Conservation (phyloP, 257 asterid species). For the Penstemon newberryi region DNA sequence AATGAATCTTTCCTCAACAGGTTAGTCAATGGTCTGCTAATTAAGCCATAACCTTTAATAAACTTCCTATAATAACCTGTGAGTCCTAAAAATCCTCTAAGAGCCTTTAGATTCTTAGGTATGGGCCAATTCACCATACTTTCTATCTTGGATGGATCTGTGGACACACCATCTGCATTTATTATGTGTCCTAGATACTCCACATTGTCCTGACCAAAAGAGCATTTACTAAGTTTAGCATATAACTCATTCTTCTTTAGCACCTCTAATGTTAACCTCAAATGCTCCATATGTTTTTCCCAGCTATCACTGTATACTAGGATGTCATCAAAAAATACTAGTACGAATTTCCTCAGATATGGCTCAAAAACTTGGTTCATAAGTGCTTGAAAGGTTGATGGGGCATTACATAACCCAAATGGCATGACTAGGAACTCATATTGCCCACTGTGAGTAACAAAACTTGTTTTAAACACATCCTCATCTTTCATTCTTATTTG, state of each 20-base stretch:
- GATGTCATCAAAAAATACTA: neutral
- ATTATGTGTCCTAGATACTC: constrained; percentile 6
- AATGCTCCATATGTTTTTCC: neutral
- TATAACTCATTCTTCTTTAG: neutral
- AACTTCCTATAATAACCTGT: too few species aligned
- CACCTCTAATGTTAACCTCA: neutral
- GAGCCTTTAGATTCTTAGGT: neutral
- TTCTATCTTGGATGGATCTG: neutral
- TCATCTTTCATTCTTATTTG: too few species aligned
- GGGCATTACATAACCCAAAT: too few species aligned
- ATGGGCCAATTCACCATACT: neutral
- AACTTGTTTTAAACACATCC: too few species aligned
- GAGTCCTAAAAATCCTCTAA: neutral
- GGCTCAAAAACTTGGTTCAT: too few species aligned
- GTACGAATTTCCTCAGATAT: too few species aligned
- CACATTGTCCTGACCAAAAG: neutral
- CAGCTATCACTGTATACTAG: neutral
- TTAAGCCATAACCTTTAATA: too few species aligned
- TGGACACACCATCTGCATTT: neutral
- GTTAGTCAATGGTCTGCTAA: too few species aligned
- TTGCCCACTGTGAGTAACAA: too few species aligned
- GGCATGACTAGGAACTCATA: too few species aligned
- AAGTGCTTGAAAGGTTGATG: too few species aligned
- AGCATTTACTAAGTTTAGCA: neutral
- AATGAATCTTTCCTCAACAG: too few species aligned